A percentile compares a stretch with the other conserved stretches of the same genome.
Evolutionary conservation across 768 basidiomycete species (phyloP).

Genomic region (Chiua virens): DNA sequence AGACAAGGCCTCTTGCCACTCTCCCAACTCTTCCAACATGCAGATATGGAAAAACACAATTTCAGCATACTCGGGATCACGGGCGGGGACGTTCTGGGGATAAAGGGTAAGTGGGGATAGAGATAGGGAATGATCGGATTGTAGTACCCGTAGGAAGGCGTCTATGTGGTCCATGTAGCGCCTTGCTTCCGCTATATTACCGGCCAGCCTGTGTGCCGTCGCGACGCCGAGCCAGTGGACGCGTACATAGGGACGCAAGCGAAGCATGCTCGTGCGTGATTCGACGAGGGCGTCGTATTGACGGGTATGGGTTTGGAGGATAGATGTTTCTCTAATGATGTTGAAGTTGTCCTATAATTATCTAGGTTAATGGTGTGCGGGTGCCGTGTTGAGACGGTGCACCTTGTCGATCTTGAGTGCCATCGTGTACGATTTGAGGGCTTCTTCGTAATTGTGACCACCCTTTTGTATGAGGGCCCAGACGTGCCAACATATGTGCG

Average conservation of each 20-base stretch:
- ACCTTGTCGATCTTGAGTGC: slow-evolving; percentile 91
- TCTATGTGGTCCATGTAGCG: slow-evolving; percentile 74
- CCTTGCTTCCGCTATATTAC: slow-evolving; percentile 67
- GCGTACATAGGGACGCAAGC: slow-evolving; percentile 76
- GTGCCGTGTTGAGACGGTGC: slow-evolving; percentile 17
- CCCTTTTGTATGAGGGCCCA: slow-evolving; percentile 93
- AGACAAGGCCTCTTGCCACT: slow-evolving; percentile 56
- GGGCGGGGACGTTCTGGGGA: slow-evolving; percentile 66
- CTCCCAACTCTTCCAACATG: slow-evolving; percentile 71
- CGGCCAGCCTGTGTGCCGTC: slow-evolving; percentile 84
- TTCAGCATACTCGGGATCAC: slow-evolving; percentile 85
- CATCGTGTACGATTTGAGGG: slow-evolving; percentile 88
- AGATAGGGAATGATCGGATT: neutral
- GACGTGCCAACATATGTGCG: slow-evolving; percentile 98
- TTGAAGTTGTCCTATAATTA: slow-evolving; percentile 82
- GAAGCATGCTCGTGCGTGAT: slow-evolving; percentile 78
- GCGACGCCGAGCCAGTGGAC: slow-evolving; percentile 90
- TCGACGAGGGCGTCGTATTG: slow-evolving; percentile 76
- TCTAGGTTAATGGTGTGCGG: neutral
- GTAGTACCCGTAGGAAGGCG: slow-evolving; percentile 65
- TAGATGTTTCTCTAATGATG: slow-evolving; percentile 86
- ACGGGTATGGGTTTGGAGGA: slow-evolving; percentile 85
- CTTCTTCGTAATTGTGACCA: slow-evolving; percentile 93
- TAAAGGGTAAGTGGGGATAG: slow-evolving; percentile 6
- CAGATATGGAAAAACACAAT: slow-evolving; percentile 73